Conservation (phyloP, 768 basidiomycete genomes). For the Lactifluus piperatus region DNA sequence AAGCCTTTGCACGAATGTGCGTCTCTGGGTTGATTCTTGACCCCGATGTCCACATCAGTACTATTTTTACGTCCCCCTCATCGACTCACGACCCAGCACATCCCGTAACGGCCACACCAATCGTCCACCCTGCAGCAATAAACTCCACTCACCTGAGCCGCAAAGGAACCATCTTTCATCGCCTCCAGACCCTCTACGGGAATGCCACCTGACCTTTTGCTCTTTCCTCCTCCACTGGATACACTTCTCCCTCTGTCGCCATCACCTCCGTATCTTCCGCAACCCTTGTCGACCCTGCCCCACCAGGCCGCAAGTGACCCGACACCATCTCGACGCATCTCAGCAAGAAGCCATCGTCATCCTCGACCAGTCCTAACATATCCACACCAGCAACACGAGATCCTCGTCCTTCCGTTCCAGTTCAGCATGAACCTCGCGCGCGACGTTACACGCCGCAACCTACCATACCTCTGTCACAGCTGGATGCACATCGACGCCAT, state of each 20-base stretch:
- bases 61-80: too few relatives aligned
- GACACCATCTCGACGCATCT: too few relatives aligned
- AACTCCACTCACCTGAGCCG: too few relatives aligned
- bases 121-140: too few relatives aligned
- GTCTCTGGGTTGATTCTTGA: too few relatives aligned
- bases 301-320: neutral
- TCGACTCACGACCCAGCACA: too few relatives aligned
- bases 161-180: conserved; percentile 35
- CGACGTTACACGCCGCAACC: conserved; percentile 49
- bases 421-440: conserved; percentile 49
- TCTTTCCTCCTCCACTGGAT: conserved; percentile 29
- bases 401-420: conserved; percentile 45
- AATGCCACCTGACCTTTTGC: conserved; percentile 49
- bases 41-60: too few relatives aligned
- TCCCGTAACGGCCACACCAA: too few relatives aligned
- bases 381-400: neutral
- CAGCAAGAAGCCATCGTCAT: neutral
- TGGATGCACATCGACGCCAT: conserved; percentile 89
- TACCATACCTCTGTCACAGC: conserved; percentile 86
- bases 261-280: too few relatives aligned
- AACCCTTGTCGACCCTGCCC: conserved; percentile 3
- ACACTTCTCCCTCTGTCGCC: conserved; percentile 15
- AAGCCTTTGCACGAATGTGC: too few relatives aligned
- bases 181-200: conserved; percentile 35
- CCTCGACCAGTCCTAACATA: neutral